Base-by-base conservation (phyloP, 352 stramenopile genomes). In the Chrysophaeum taylorii region DNA sequence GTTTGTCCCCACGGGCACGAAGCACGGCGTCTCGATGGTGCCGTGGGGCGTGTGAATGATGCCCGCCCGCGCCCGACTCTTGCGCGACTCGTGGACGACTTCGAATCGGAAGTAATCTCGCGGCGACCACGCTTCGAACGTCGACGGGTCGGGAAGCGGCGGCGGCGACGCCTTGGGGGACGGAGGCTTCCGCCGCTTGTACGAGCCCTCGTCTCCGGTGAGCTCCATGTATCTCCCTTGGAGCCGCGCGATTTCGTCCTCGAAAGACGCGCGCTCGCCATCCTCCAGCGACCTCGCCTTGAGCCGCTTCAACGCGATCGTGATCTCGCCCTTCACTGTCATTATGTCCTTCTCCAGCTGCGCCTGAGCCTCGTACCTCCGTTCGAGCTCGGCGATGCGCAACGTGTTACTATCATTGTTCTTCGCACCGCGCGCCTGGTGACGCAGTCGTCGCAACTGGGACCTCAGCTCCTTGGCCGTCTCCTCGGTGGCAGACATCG, bases 1-100 rank as follows among this genome's bases (percentile, higher is more conserved):
- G 71, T 92, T 92, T 41, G 86, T 92, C 0, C 81, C 86, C 14
- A 92, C 86, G 18, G 84, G 82, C 0, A 92, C 86, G 73, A 89
- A 92, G 31, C 81, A 77, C 16, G 86, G 86, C n/a, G 86, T 92
- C 53, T 90, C 83, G 50, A 92, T 82, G 31, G 79, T 75, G n/a
- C 86, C 86, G 70, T 92, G 84, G 0, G 86, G 86, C 0, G 86
- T 92, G 57, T 81, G 76, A 27, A 92, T 88, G 41, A 78, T 64
- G n/a, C 84, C 84, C 7, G 89, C 84, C 23, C 86, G 76, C 31
- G 86, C 86, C 48, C 79, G 67, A 23, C 72, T 78, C 57, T 87
- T 88, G 5, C 53, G 84, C 0, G 85, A 91, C 78, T 86, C 61
- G 70, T 89, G 82, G 14, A 89, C 29, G 31, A 91, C 73, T 64